Percentiles rank a stretch among this genome's conserved stretches.
Conservation (phyloP, 1,139 yeast genomes). For the Entelexis paramagnoliae region DNA sequence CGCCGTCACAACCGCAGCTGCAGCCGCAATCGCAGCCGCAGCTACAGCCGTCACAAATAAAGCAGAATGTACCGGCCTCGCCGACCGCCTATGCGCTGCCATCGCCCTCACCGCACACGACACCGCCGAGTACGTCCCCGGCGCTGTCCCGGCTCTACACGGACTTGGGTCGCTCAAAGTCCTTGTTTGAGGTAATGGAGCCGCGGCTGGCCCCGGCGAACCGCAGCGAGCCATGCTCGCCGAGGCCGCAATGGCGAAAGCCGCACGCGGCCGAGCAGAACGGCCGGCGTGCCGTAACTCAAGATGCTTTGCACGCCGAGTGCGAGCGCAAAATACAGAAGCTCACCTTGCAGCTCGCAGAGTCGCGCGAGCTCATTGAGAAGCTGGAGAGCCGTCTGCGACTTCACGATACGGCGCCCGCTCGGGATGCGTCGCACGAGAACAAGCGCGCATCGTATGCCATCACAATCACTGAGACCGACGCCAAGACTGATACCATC, state of each 20-base stretch:
- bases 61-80: too few species aligned
- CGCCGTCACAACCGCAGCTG: background rate
- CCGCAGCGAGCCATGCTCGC: background rate
- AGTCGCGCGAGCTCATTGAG: background rate
- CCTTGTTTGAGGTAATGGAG: background rate
- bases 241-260: background rate
- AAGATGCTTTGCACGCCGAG: background rate
- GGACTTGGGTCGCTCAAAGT: background rate
- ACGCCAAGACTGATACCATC: background rate
- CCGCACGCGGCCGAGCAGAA: background rate
- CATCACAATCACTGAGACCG: background rate
- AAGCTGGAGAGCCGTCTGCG: background rate
- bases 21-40: background rate
- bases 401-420: too few species aligned
- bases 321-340: background rate
- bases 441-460: background rate
- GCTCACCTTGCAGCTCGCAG: constrained; percentile 1
- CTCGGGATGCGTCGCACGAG: background rate
- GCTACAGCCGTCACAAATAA: too few species aligned
- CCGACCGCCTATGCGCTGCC: too few species aligned
- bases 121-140: background rate
- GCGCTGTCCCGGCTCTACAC: background rate
- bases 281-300: too few species aligned
- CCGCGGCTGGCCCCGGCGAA: background rate
- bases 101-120: background rate